Base-by-base conservation (phyloP, 75 land plant species). In the Picea sitchensis region DNA sequence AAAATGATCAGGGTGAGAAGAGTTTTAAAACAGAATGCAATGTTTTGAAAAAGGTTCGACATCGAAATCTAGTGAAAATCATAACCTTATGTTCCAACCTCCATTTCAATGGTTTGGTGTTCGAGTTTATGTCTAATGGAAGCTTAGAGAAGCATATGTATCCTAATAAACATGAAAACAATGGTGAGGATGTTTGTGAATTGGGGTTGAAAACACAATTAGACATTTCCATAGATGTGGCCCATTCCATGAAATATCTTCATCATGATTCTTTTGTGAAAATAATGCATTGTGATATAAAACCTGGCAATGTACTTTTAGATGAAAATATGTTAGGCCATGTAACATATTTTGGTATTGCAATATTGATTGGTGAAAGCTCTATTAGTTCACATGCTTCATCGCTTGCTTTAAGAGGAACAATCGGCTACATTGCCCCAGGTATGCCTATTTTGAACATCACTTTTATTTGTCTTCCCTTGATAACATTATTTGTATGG, bases 141-240 rank as follows among this genome's bases (percentile, higher is more conserved):
- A 51, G 76, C 31, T 51, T 74, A 20, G 76, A 74, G n/a, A 51
- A n/a, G 0, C 15, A 26, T 21, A 51, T 74, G 17, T 44, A 74
- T 9, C 58, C 76, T 21, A 34, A 26, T 2, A 21, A 12, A 74
- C 1, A 51, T 51, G 56, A 0, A 0, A 51, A 51, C 12, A 51
- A 51, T 51, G 51, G 20, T 73, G 58, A 21, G 18, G 17, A 21
- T 20, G 56, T 51, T 1, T 17, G 41, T 21, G 8, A 41, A 23
- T 17, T 82, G 9, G 38, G 7, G 7, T 58, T 76, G 1, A 12
- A 14, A 14, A 69, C 65, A 7, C 57, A 77, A 26, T 68, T 84
- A 75, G 67, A 82, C n/a, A 84, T 84, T 15, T 80, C 85, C 60
- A 82, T 71, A 51, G 85, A 84, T 78, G 21, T 78, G 12, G 86